phyloP scores from a whole-genome alignment of 768 basidiomycete genomes.

The Hortiboletus campestris region DNA sequence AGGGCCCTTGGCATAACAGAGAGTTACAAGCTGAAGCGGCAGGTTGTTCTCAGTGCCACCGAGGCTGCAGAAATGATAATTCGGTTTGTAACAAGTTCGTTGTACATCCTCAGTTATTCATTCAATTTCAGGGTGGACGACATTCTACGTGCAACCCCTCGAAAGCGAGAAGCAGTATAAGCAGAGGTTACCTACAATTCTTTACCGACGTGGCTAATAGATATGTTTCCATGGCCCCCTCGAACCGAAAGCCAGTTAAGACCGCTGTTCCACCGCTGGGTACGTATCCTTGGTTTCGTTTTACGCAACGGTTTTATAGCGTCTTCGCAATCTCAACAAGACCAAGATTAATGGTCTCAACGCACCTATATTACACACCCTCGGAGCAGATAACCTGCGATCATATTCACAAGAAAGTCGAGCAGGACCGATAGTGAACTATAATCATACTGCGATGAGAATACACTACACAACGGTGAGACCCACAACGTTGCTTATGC shows the following conservation, averaged over 20 bases:
- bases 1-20: constrained; percentile 84
- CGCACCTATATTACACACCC: too few relatives aligned
- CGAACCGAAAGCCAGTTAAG: not conserved
- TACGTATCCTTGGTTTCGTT: not conserved
- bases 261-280: not conserved
- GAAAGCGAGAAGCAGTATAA: constrained; percentile 79
- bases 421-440: too few relatives aligned
- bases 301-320: not conserved
- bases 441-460: too few relatives aligned
- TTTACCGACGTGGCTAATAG: constrained; percentile 1
- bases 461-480: too few relatives aligned
- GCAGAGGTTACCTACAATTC: not conserved
- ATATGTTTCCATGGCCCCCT: not conserved
- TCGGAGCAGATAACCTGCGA: not conserved
- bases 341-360: not conserved
- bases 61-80: constrained; percentile 99
- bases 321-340: not conserved
- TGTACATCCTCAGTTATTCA: constrained; percentile 2
- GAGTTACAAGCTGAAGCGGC: constrained; percentile 95
- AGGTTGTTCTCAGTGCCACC: constrained; percentile 90
- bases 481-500: too few relatives aligned
- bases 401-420: too few relatives aligned
- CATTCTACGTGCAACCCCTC: constrained; percentile 81
- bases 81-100: constrained; percentile 48
- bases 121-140: constrained; percentile 72